These are phyloP conservation scores for Colletotrichum sp. DNA, from an alignment of 2,329 filamentous ascomycete species.

Conservation along the genomic window DNA sequence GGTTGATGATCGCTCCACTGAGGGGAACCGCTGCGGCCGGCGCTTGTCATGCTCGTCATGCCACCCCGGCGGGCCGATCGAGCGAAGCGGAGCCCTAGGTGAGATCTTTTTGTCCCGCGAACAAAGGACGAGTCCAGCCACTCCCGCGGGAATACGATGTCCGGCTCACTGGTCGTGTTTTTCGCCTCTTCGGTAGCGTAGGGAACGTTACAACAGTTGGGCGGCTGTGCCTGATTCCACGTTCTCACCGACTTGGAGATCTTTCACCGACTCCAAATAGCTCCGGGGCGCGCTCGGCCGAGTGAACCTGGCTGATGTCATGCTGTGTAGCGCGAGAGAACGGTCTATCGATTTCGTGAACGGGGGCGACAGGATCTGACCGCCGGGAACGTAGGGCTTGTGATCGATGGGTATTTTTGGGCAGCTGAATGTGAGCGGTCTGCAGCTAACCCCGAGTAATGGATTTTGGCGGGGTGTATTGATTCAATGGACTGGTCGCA, in stretches of 20 bases:
- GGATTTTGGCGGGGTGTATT: neutral
- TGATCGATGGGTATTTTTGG: neutral
- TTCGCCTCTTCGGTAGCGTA: neutral
- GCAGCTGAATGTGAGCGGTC: neutral
- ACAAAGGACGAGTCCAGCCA: neutral
- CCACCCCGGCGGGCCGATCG: neutral
- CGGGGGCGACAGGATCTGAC: neutral
- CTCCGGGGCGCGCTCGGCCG: neutral
- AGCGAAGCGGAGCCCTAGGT: neutral
- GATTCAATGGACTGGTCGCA: neutral
- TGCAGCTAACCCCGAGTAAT: neutral
- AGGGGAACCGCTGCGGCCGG: neutral
- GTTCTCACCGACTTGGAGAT: neutral
- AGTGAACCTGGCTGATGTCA: neutral
- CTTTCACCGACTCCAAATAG: neutral
- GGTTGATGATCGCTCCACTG: neutral
- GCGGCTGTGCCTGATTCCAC: neutral
- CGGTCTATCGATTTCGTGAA: neutral
- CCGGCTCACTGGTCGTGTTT: neutral
- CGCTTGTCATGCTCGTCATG: slow-evolving; percentile 7
- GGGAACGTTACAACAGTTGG: slow-evolving; percentile 7
- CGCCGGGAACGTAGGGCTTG: neutral
- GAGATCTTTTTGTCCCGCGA: neutral
- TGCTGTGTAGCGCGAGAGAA: neutral
- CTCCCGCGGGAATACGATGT: neutral